Conservation (phyloP, 768 basidiomycete species). For the Lepiota brunneoincarnata region DNA sequence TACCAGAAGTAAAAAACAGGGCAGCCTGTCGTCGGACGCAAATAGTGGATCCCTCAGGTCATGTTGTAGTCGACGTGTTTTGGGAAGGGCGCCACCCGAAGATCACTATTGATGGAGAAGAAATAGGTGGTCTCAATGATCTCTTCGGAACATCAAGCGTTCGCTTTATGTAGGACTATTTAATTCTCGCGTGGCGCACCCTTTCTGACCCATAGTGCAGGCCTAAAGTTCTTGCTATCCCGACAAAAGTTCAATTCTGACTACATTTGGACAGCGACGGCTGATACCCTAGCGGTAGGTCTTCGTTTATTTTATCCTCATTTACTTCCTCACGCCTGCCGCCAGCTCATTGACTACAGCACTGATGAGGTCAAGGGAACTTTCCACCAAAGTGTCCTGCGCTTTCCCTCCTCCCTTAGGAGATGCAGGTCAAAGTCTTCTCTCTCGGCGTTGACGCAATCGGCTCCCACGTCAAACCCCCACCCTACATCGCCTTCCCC, state of each 20-base stretch:
- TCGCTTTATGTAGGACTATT: constrained; percentile 47
- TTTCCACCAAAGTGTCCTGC: constrained; percentile 49
- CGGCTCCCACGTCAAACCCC: constrained; percentile 1
- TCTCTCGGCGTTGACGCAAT: constrained; percentile 14
- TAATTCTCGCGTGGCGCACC: neutral
- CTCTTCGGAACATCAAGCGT: constrained; percentile 56
- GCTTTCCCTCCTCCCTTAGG: constrained; percentile 33
- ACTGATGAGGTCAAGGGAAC: constrained; percentile 46
- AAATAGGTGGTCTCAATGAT: constrained; percentile 47
- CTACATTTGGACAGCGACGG: constrained; percentile 58
- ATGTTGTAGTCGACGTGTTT: constrained; percentile 41
- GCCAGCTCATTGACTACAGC: constrained; percentile 52
- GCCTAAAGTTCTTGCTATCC: constrained; percentile 57
- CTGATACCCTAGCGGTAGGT: constrained; percentile 48
- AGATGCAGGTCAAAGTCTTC: constrained; percentile 16
- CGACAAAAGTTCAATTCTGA: constrained; percentile 63
- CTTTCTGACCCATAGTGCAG: constrained; percentile 25
- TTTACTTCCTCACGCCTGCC: neutral
- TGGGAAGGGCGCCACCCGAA: constrained; percentile 56
- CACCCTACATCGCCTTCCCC: constrained; percentile 5
- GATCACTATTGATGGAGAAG: constrained; percentile 49
- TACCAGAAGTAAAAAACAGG: constrained; percentile 12
- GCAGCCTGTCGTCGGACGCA: constrained; percentile 36
- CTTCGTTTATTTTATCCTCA: constrained; percentile 6
- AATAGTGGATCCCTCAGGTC: constrained; percentile 40